Evolutionary conservation across 2,329 filamentous ascomycete genomes (phyloP).

Genomic region (Pleurostoma richardsiae): DNA sequence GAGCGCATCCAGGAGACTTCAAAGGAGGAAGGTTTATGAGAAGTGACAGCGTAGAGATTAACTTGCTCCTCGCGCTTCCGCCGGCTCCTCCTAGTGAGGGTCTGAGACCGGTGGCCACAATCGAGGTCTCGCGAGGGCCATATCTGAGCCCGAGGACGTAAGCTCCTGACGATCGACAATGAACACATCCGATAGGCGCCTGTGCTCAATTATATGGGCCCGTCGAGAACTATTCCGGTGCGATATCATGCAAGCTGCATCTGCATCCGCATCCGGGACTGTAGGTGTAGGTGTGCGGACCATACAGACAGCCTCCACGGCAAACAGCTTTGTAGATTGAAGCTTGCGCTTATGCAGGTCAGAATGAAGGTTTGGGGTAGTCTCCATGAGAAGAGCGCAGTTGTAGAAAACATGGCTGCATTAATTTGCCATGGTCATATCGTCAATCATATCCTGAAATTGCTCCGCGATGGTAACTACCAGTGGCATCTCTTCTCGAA

Average conservation of each 20-base stretch:
- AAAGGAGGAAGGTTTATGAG: no score
- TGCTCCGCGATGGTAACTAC: conserved; percentile 5
- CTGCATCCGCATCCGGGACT: background rate
- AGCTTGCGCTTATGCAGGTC: conserved; percentile 14
- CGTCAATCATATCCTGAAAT: conserved; percentile 10
- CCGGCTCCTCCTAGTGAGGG: no score
- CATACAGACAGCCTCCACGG: conserved; percentile 2
- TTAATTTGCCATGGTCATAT: background rate
- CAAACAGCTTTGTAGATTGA: conserved; percentile 6
- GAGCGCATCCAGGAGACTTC: no score
- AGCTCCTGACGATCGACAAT: background rate
- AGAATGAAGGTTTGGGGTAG: conserved; percentile 3
- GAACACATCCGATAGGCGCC: background rate
- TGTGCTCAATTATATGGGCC: background rate
- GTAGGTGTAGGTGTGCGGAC: background rate
- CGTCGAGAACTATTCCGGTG: background rate
- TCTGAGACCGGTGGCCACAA: no score
- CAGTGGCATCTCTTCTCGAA: conserved; percentile 2
- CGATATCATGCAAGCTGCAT: conserved; percentile 1
- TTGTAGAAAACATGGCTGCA: conserved; percentile 3
- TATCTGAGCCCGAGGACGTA: no score
- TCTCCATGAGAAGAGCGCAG: background rate
- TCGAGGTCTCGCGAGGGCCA: no score
- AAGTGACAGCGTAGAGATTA: no score
- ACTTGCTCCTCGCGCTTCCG: no score